Evolutionary conservation across 2,329 filamentous ascomycete species (phyloP), one percentile per base, ranked within the genome.

Genomic region (Colletotrichum musicola): DNA sequence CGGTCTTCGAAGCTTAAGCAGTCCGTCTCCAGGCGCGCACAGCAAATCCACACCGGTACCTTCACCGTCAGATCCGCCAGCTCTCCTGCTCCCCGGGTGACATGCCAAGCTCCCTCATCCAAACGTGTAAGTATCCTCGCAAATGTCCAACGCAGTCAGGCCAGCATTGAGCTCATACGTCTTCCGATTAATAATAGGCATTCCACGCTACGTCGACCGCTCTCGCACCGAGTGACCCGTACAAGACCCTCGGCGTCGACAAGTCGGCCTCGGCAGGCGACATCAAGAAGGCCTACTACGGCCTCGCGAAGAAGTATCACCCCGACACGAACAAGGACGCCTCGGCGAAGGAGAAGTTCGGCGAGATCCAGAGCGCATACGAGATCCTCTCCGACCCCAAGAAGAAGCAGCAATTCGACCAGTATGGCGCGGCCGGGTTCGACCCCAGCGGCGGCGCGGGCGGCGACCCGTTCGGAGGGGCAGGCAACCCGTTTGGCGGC

Each of bases 261-360:
- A 97, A 95, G 79, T 87, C 82, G 71, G 93, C 96, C n/a, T 90
- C 93, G 1, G 84, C 94, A 3, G 85, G 89, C 68, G 95, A 98
- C 42, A 98, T 99, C 79, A 99, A 99, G 80, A 98, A 98, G 80
- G 95, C 96, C 3, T 99, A 99, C 84, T 99, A 99, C 78, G 93
- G 95, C 58, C 85, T 98, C 68, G 96, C 96, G 20, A 99, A 99
- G 82, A 99, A 98, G 77, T 99, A 90, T 78, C 96, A 99, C 76
- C 96, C 96, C 9, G 96, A 99, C 79, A 98, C 96, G 42, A 99
- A 98, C 85, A 98, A 98, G 80, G 96, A 98, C 74, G 80, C 93
- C 3, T 87, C 85, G n/a, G 95, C 96, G 42, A 98, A 98, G 79
- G 96, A 98, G 75, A 95, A 93, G 75, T 99, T 99, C 76, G 88